Evolutionary conservation across 768 basidiomycete genomes (phyloP), one percentile per base, ranked within the genome.

Genomic region (Royoungia palumana): DNA sequence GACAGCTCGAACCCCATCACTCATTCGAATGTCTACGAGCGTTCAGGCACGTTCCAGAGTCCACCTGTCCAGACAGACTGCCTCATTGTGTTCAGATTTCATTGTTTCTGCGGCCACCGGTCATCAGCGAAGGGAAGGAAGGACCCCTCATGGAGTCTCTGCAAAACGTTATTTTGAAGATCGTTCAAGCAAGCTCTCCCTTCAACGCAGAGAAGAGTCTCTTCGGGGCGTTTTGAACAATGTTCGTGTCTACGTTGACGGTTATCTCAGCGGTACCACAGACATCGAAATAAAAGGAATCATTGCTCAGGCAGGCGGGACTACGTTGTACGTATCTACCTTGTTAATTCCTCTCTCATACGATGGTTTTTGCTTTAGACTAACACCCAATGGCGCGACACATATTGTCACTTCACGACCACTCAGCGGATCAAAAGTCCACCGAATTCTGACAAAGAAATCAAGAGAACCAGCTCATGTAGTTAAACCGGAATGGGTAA

Each of bases 231-330:
- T 75, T 24, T 57, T 68, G 61, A 60, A 50, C 71, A 58, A 78
- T 55, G 75, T 80, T 40, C 74, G 75, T 43, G 71, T 82, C n/a
- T 87, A 87, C 54, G 83, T 88, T 59, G 75, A 82, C 56, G 89
- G 87, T 1, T 88, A 81, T 59, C 70, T 89, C 49, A 73, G 72
- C 25, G 75, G 76, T 37, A 88, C 86, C 19, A 92, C 88, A 2
- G 88, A 90, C 61, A 78, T 85, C 42, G 88, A 92, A 66, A 81
- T 93, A 73, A 90, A 82, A 68, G 72, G 79, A 55, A 69, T 83
- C 13, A 73, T 92, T 9, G 62, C 71, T n/a, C 69, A 76, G 36
- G 83, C 81, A 39, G 91, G 90, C 2, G 90, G 89, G 2, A 70
- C 70, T 32, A 69, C 80, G 7, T 50, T 82, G 90, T 91, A 72